Conservation (phyloP, 805 yeast species). For the Metschnikowia continentalis region DNA sequence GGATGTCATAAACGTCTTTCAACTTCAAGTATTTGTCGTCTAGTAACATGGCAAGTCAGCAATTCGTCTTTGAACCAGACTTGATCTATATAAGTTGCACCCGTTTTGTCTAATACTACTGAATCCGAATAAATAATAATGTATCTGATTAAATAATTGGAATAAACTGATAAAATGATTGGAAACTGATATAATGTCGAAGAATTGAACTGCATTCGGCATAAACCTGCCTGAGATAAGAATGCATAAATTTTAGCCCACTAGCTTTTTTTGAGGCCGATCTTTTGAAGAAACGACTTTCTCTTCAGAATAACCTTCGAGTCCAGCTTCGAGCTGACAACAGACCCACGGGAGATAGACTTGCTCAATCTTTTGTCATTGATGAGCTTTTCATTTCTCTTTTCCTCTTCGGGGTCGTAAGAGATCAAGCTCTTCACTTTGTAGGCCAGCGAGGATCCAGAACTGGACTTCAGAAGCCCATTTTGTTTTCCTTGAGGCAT, state of each 20-base stretch:
- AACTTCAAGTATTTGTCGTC: too few relatives aligned
- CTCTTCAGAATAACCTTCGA: conserved; percentile 12
- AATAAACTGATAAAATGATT: background rate
- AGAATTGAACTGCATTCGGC: background rate
- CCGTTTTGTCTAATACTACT: too few relatives aligned
- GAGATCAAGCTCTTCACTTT: conserved; percentile 40
- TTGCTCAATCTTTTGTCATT: conserved; percentile 14
- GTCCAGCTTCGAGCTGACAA: conserved; percentile 7
- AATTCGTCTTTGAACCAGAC: too few relatives aligned
- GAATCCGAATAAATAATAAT: too few relatives aligned
- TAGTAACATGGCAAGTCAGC: too few relatives aligned
- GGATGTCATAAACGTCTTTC: too few relatives aligned
- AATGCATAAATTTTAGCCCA: background rate
- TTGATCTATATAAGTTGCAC: too few relatives aligned
- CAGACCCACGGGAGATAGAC: conserved; percentile 13
- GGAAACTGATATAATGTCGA: background rate
- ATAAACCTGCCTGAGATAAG: background rate
- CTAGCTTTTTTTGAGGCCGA: conserved; percentile 23
- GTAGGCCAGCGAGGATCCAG: conserved; percentile 24
- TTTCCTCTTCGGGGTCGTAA: conserved; percentile 31
- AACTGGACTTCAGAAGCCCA: conserved; percentile 9
- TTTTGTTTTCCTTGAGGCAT: conserved; percentile 10
- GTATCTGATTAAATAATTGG: too few relatives aligned
- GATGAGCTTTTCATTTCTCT: conserved; percentile 16
- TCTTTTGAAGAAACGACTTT: conserved; percentile 21